Evolutionary conservation across 306 rosid species (phyloP).

Genomic region (Glycine latifolia): DNA sequence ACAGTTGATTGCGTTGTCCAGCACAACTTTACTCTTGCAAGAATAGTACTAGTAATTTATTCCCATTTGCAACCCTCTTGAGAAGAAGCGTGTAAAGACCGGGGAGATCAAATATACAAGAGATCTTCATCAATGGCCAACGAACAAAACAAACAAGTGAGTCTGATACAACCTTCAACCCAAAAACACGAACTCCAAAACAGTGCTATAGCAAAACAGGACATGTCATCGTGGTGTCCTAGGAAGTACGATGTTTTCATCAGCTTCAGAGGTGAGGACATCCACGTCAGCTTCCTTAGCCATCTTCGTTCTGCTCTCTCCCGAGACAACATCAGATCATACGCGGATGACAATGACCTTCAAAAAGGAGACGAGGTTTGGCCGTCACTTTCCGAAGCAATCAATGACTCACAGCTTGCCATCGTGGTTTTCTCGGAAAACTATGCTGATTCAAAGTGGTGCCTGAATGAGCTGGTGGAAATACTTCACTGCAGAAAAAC

Average conservation of each 20-base stretch:
- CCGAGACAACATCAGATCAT: not conserved
- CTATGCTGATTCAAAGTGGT: conserved; percentile 12
- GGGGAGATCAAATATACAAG: no score
- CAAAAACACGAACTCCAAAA: no score
- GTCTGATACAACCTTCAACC: no score
- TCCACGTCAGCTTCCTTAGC: not conserved
- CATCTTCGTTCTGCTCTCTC: not conserved
- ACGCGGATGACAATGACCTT: not conserved
- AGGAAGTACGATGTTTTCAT: not conserved
- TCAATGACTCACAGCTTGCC: not conserved
- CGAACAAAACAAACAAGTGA: no score
- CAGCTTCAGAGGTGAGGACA: conserved; percentile 25
- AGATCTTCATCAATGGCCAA: no score
- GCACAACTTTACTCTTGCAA: no score
- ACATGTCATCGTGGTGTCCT: not conserved
- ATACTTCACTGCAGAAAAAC: not conserved
- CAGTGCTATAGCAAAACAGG: not conserved
- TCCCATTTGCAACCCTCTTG: no score
- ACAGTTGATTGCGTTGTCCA: no score
- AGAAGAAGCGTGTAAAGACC: no score
- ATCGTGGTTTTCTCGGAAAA: not conserved
- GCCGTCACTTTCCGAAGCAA: not conserved
- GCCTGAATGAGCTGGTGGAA: not conserved
- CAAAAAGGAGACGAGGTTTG: not conserved
- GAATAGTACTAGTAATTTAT: no score